Evolutionary conservation across 225 moss, liverwort and hornwort species (phyloP), one percentile per base, ranked within the genome.

Genomic region (Takakia lepidozioides): DNA sequence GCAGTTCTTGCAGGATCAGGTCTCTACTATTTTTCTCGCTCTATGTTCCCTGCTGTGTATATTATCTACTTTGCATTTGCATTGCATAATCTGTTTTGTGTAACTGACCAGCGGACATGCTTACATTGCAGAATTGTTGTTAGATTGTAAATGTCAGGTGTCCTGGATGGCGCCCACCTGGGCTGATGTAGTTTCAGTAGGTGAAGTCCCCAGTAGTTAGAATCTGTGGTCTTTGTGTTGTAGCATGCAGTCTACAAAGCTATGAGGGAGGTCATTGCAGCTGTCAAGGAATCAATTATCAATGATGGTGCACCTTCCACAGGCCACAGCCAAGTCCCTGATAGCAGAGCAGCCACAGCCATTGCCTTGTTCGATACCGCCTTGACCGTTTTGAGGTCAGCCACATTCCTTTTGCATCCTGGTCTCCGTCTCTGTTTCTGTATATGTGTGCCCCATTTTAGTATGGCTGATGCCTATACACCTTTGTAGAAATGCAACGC

Each of bases 1-100:
- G 56, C 87, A 95, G 67, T 95, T 73, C 49, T 64, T 90, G 55
- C 75, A 85, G 49, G 90, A 91, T 60, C 87, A 95, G 91, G 95
- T 90, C 48, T 50, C 47, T 44, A n/a, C n/a, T n/a, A n/a, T n/a
- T n/a, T 11, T 32, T 11, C 11, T 32, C 32, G 7, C 32, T 32
- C 32, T 32, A 6, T 32, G 8, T 11, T 6, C 32, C 32, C 11
- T 6, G 8, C 32, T 32, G 32, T 32, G 32, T 32, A 32, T n/a
- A 27, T 5, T 23, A 9, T 23, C 15, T 25, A n/a, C n/a, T n/a
- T n/a, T n/a, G n/a, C n/a, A n/a, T n/a, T n/a, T n/a, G n/a, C n/a
- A n/a, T n/a, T n/a, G n/a, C n/a, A n/a, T n/a, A n/a, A n/a, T n/a
- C n/a, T n/a, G n/a, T n/a, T n/a, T n/a, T n/a, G n/a, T n/a, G n/a